These are phyloP conservation scores for Posidonia australis DNA, from an alignment of 106 monocot genomes.

Conservation along the genomic window DNA sequence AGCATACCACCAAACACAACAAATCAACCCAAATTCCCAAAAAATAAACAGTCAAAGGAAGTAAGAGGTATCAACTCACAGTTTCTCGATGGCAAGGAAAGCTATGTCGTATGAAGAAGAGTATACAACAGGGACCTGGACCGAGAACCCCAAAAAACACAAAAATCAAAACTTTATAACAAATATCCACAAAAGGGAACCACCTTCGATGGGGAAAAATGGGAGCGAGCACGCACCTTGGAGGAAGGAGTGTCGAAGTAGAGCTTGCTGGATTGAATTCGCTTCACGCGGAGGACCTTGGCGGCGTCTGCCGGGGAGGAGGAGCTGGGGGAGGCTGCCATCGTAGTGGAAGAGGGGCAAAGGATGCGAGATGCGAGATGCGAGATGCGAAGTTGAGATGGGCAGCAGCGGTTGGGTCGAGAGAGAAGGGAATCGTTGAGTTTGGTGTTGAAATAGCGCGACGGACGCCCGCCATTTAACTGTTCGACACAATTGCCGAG, in stretches of 20 bases:
- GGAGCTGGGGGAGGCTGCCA: neutral
- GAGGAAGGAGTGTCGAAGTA: conserved; percentile 64
- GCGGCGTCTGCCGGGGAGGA: neutral
- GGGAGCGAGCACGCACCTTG: conserved; percentile 33
- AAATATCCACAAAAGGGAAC: neutral
- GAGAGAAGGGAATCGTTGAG: no score
- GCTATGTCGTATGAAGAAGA: conserved; percentile 80
- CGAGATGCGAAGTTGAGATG: neutral
- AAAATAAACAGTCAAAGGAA: neutral
- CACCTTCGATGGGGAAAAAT: neutral
- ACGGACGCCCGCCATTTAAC: no score
- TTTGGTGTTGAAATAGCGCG: no score
- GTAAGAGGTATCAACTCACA: conserved; percentile 37
- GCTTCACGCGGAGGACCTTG: conserved; percentile 19
- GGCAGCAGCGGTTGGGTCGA: no score
- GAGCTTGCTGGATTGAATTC: conserved; percentile 87
- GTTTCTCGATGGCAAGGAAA: conserved; percentile 81
- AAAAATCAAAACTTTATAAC: neutral
- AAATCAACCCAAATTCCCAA: neutral
- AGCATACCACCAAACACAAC: neutral
- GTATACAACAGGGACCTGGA: conserved; percentile 73
- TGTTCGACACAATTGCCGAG: no score
- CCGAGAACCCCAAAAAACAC: neutral
- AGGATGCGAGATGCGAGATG: neutral
- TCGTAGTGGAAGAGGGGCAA: no score